Evolutionary conservation across 768 basidiomycete genomes (phyloP).

Genomic region (Mycena filopes): DNA sequence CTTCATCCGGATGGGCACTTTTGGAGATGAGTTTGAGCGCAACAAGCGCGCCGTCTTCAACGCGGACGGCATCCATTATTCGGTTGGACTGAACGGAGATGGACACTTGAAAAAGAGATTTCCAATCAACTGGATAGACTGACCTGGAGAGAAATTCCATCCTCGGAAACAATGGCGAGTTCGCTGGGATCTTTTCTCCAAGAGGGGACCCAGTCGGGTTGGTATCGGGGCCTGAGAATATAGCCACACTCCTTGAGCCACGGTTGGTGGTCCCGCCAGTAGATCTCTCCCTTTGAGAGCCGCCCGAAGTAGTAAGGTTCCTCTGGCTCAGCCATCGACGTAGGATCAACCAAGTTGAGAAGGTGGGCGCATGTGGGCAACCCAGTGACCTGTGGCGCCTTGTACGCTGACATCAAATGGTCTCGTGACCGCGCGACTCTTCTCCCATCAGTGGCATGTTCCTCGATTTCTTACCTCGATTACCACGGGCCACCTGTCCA

Average conservation of each 20-base stretch:
- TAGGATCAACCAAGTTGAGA: too few relatives aligned
- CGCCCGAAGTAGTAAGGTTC: too few relatives aligned
- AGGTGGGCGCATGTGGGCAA: too few relatives aligned
- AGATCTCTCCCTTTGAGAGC: too few relatives aligned
- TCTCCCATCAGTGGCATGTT: slow-evolving; percentile 8
- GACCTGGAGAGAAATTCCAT: not conserved
- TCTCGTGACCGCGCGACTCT: not conserved
- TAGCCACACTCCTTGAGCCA: not conserved
- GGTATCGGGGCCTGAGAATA: too few relatives aligned
- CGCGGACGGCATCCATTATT: not conserved
- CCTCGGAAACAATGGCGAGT: not conserved
- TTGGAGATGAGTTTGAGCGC: not conserved
- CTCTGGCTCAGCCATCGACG: too few relatives aligned
- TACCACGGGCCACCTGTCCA: slow-evolving; percentile 28
- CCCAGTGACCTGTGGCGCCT: too few relatives aligned
- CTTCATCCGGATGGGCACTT: not conserved
- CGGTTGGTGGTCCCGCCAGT: not conserved
- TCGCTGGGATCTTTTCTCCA: not conserved
- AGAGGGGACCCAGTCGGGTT: not conserved
- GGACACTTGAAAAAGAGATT: not conserved
- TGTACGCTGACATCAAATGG: too few relatives aligned
- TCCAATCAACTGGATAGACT: too few relatives aligned
- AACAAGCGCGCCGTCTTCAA: not conserved
- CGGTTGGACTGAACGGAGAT: not conserved
- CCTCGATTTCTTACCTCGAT: slow-evolving; percentile 4